Percentiles rank a stretch among this genome's conserved stretches.
Conservation (phyloP, 73 alveolate species). For the Effrenium voratum region DNA sequence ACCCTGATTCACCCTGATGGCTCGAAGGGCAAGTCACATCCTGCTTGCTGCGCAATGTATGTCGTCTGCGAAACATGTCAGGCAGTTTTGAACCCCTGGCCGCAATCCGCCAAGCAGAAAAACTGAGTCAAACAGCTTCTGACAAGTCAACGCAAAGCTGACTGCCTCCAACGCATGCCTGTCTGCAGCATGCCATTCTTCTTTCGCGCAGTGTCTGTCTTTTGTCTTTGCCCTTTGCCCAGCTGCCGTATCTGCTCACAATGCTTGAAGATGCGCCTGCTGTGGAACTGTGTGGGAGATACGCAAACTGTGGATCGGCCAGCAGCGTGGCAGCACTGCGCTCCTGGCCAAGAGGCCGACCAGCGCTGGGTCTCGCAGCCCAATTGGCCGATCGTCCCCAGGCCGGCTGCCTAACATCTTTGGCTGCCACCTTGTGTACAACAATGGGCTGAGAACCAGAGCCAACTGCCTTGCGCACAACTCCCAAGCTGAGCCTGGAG, state of each 20-base stretch:
- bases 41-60: background rate
- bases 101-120: background rate
- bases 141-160: background rate
- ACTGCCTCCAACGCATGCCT: background rate
- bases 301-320: background rate
- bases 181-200: background rate
- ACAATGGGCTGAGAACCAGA: background rate
- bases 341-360: background rate
- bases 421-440: too few relatives aligned
- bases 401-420: background rate
- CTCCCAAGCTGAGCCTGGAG: background rate
- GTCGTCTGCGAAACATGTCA: constrained; percentile 17
- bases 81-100: background rate
- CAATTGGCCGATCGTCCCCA: background rate
- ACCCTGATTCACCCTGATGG: too few relatives aligned
- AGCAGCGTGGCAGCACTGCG: background rate
- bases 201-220: background rate
- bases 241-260: background rate
- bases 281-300: background rate
- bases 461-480: background rate
- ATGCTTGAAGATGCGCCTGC: background rate
- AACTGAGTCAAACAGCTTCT: background rate
- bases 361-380: background rate
- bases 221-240: too few relatives aligned
- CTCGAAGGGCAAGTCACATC: background rate